Base-by-base conservation (phyloP, 139 green algal species). In the Tetraselmis striata region DNA sequence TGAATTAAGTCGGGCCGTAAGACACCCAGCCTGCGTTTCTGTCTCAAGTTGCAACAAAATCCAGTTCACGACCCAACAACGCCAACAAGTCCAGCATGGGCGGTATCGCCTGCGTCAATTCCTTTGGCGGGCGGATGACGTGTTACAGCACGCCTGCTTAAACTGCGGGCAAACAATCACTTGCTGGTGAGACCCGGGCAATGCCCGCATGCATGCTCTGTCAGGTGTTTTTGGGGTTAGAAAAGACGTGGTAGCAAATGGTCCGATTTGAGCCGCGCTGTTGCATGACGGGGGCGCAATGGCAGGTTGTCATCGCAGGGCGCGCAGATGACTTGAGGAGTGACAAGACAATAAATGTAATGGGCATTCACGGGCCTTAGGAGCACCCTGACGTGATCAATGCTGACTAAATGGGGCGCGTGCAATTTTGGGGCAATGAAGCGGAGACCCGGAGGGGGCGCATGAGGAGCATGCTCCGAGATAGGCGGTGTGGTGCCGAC, bases 111-210 rank as follows among this genome's bases (percentile, higher is more conserved):
- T 83, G 87, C 28, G 78, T 91, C 67, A 87, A 85, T 29, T 77
- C 32, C 59, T 91, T 87, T 77, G 75, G 28, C 2, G 83, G 87
- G 29, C 81, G 82, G 77, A 85, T 91, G 74, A 85, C 87, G 18
- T 78, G 85, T 32, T 88, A 89, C 79, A 77, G 85, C 78, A 88
- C 87, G 84, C 75, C 59, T 23, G 85, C 88, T 25, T 91, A 89
- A 82, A 85, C 75, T 1, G 88, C 88, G 2, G 83, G 45, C 80
- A 91, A 91, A 80, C 87, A 24, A 5, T 18, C 27, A 24, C 27
- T 18, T 78, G 75, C 75, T n/a, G n/a, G n/a, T n/a, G n/a, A n/a
- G n/a, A n/a, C n/a, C n/a, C n/a, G n/a, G n/a, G n/a, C n/a, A n/a
- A n/a, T n/a, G n/a, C n/a, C n/a, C n/a, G n/a, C n/a, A n/a, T n/a